These are phyloP conservation scores for Fusarium musae DNA, from an alignment of 2,329 filamentous ascomycete genomes.

Conservation along the genomic window DNA sequence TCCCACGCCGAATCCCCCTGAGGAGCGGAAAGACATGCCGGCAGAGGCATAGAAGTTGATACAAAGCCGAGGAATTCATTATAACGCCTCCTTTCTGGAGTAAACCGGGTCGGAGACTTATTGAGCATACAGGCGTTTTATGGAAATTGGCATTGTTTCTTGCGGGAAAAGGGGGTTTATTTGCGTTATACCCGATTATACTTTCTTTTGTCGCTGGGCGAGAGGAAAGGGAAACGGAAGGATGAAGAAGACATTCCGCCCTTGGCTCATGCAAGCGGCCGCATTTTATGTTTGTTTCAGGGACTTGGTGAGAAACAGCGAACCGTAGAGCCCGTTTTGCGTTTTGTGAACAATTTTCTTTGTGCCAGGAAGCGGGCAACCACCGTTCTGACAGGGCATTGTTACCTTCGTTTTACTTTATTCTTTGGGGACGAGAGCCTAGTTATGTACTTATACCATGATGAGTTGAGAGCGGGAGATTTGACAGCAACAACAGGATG, in stretches of 20 bases:
- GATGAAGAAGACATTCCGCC: conserved; percentile 26
- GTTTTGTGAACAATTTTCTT: conserved; percentile 33
- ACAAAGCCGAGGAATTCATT: neutral
- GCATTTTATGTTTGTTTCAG: conserved; percentile 31
- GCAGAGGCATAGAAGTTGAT: conserved; percentile 28
- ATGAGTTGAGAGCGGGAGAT: conserved; percentile 12
- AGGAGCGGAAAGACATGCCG: conserved; percentile 38
- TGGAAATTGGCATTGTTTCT: conserved; percentile 24
- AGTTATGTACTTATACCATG: conserved; percentile 36
- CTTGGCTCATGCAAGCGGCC: conserved; percentile 30
- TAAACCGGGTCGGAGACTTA: conserved; percentile 18
- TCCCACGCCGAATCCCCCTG: conserved; percentile 45
- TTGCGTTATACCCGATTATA: conserved; percentile 49
- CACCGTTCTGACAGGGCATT: conserved; percentile 17
- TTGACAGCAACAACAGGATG: conserved; percentile 3
- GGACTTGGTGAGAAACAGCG: conserved; percentile 26
- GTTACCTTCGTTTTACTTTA: conserved; percentile 19
- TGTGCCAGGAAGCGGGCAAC: conserved; percentile 19
- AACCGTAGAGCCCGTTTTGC: conserved; percentile 28
- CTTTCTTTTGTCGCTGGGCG: conserved; percentile 42
- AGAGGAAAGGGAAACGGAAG: conserved; percentile 28
- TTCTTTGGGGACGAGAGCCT: conserved; percentile 11
- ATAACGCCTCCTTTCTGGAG: conserved; percentile 10
- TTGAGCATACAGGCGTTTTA: conserved; percentile 34
- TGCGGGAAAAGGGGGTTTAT: conserved; percentile 36